A percentile compares a stretch with the other conserved stretches of the same genome.
phyloP scores from a whole-genome alignment of 768 basidiomycete species.

The Tephrocybe rancida region DNA sequence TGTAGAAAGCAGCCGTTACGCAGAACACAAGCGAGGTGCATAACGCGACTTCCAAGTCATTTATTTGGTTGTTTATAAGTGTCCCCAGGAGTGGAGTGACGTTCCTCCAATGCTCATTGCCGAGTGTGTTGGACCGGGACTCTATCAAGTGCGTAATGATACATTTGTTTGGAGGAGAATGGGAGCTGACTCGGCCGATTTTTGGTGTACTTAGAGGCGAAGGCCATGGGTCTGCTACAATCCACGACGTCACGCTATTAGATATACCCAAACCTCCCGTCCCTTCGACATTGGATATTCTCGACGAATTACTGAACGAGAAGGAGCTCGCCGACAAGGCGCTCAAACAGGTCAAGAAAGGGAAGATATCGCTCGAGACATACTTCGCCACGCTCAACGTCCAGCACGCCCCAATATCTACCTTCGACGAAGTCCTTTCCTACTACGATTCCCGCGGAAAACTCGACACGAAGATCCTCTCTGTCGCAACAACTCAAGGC shows the following conservation, averaged over 20 bases:
- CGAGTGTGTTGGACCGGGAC: slow-evolving; percentile 27
- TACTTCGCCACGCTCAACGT: slow-evolving; percentile 29
- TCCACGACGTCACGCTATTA: too few relatives aligned
- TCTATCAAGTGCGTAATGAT: too few relatives aligned
- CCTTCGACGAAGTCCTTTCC: slow-evolving; percentile 19
- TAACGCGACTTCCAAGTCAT: neutral
- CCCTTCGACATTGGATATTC: slow-evolving; percentile 22
- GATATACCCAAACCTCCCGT: slow-evolving; percentile 6
- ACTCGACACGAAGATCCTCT: slow-evolving; percentile 26
- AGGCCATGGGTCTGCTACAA: too few relatives aligned
- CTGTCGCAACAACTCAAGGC: slow-evolving; percentile 20
- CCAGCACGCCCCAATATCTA: slow-evolving; percentile 21
- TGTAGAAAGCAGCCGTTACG: slow-evolving; percentile 41
- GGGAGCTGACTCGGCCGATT: too few relatives aligned
- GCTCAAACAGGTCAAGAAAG: slow-evolving; percentile 23
- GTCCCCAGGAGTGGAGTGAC: slow-evolving; percentile 45
- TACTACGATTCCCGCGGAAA: slow-evolving; percentile 25
- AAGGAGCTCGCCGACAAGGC: slow-evolving; percentile 20
- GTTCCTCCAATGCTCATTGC: slow-evolving; percentile 39
- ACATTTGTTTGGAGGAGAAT: too few relatives aligned
- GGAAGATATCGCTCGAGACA: slow-evolving; percentile 23
- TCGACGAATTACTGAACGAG: slow-evolving; percentile 20
- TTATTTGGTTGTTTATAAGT: too few relatives aligned
- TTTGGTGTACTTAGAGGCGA: too few relatives aligned
- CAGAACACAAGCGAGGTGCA: slow-evolving; percentile 45